A percentile compares a stretch with the other conserved stretches of the same genome.
Evolutionary conservation across 495 filamentous ascomycete species (phyloP).

Genomic region (Neohortaea acidophila): DNA sequence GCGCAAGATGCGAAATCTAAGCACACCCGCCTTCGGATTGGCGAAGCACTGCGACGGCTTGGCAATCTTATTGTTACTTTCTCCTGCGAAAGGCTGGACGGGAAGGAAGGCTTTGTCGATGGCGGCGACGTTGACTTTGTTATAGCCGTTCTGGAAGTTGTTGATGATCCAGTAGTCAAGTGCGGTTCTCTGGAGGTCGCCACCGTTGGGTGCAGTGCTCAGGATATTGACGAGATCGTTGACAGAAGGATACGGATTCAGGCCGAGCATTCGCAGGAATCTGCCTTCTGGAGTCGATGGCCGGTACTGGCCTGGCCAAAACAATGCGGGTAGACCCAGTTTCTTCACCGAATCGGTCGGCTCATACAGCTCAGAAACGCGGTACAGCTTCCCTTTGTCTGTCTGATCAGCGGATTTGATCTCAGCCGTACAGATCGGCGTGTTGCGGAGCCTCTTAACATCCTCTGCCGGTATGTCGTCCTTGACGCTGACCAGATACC

Average conservation of each 20-base stretch:
- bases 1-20: conserved; percentile 65
- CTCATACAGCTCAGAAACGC: conserved; percentile 71
- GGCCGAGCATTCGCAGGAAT: conserved; percentile 56
- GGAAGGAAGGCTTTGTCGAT: conserved; percentile 56
- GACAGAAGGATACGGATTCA: conserved; percentile 52
- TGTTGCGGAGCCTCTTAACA: conserved; percentile 58
- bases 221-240: conserved; percentile 63
- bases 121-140: conserved; percentile 37
- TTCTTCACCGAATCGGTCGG: conserved; percentile 55
- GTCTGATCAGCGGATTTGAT: conserved; percentile 21
- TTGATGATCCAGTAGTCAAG: conserved; percentile 74
- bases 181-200: conserved; percentile 29
- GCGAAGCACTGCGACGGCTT: conserved; percentile 63
- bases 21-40: conserved; percentile 55
- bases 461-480: conserved; percentile 81
- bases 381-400: conserved; percentile 42
- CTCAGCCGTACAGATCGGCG: conserved; percentile 72
- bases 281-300: conserved; percentile 49
- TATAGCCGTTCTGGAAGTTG: conserved; percentile 62
- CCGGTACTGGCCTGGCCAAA: conserved; percentile 63
- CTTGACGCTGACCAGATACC: conserved; percentile 76
- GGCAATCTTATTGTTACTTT: conserved; percentile 43
- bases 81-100: conserved; percentile 34
- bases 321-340: conserved; percentile 61
- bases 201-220: conserved; percentile 37